Base-by-base conservation (phyloP, 345 rosid genomes). In the Lepidium didymum region DNA sequence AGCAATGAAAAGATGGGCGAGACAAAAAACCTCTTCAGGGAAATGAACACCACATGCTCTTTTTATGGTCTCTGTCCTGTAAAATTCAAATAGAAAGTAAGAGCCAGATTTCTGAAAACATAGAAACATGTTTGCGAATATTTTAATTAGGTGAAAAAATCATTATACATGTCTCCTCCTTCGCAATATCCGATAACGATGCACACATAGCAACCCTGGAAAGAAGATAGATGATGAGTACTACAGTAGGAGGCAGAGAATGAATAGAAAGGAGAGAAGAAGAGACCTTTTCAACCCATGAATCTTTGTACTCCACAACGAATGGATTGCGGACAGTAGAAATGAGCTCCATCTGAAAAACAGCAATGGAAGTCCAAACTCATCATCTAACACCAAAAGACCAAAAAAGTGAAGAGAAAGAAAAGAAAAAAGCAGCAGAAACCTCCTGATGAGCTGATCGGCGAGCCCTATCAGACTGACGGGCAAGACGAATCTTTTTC, bases 371-470 rank as follows among this genome's bases (percentile, higher is more conserved):
- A 25, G 37, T 60, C 41, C 60, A 57, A 38, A 31, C 14, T 42
- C 43, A 70, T 42, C 60, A 67, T 65, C 59, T 65, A 33, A 59
- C 11, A 25, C 41, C 44, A 37, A 27, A 27, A 51, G 34, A 61
- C 35, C 29, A 60, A n/a, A 68, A 0, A 7, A 2, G n/a, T 15
- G 51, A 37, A 27, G 0, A 59, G 51, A 50, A 44, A 1, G 18
- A 4, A 60, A 10, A 37, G 7, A 45, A 12, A 4, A 16, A 3
- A 37, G 31, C 6, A 27, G 31, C 51, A 63, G 72, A 71, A 50
- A 91, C 99, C 86, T 94, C 99, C 75, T 84, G 97, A 77, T 91
- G 91, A 46, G 99, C 97, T 67, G 99, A 91, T 72, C 95, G 81
- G 11, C 95, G 95, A 27, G 90, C 86, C 73, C 97, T 83, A 57